A percentile compares a stretch with the other conserved stretches of the same genome.
Conservation (phyloP, 164 flowering plant species). For the Liriodendron chinense region DNA sequence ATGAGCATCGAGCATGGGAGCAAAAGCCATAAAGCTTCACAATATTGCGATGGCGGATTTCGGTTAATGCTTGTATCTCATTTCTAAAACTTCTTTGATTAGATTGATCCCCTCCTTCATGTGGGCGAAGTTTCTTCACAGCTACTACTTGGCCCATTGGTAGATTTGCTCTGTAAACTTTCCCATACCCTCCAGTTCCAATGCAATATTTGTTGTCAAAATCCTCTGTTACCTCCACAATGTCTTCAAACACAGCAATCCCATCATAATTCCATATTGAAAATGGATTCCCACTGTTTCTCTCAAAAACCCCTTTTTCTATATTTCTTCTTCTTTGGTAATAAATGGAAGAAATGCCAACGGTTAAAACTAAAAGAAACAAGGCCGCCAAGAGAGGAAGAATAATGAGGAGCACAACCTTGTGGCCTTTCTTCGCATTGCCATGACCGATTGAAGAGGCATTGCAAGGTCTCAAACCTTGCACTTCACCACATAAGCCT, state of each 20-base stretch:
- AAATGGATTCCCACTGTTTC: conserved; percentile 38
- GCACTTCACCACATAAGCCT: conserved; percentile 41
- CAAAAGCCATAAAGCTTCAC: conserved; percentile 60
- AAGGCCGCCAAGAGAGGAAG: conserved; percentile 24
- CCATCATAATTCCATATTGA: conserved; percentile 12
- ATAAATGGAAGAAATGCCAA: conserved; percentile 7
- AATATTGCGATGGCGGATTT: conserved; percentile 58
- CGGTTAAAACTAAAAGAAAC: conserved; percentile 13
- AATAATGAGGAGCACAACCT: conserved; percentile 28
- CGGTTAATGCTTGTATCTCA: conserved; percentile 50
- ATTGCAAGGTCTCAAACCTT: conserved; percentile 33
- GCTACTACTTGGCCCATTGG: conserved; percentile 45
- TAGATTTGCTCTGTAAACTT: conserved; percentile 45
- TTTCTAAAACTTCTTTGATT: conserved; percentile 30
- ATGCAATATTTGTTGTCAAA: conserved; percentile 46
- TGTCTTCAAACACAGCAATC: conserved; percentile 15
- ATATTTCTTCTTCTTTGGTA: conserved; percentile 7
- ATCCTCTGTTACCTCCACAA: conserved; percentile 47
- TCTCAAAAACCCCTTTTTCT: background rate
- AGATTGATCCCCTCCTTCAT: conserved; percentile 20
- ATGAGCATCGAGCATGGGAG: conserved; percentile 29
- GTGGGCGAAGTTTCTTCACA: conserved; percentile 42
- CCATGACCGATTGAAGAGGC: background rate
- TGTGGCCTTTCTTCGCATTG: conserved; percentile 11
- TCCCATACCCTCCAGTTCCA: conserved; percentile 64